Percentiles rank a stretch among this genome's conserved stretches.
Conservation (phyloP, 2,329 filamentous ascomycete genomes). For the Penicillium sp. region DNA sequence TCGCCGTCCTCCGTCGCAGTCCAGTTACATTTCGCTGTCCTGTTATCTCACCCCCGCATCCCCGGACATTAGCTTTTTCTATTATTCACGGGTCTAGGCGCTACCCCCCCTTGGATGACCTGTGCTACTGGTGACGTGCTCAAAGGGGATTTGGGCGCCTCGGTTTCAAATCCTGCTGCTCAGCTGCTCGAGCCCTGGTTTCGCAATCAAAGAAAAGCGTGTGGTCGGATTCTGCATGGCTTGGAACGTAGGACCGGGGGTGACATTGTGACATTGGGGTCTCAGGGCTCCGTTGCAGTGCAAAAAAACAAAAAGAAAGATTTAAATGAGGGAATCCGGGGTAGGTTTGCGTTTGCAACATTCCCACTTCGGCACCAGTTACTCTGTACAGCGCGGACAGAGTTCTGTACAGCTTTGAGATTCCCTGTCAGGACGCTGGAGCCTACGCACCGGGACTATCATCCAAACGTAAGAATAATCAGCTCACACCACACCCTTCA, state of each 20-base stretch:
- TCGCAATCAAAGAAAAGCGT: neutral
- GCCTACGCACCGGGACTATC: neutral
- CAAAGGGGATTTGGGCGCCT: neutral
- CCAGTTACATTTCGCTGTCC: neutral
- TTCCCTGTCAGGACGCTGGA: neutral
- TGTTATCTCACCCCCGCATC: neutral
- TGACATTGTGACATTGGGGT: constrained; percentile 4
- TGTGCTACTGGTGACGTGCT: neutral
- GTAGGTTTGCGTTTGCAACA: constrained; percentile 9
- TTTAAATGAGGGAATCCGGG: constrained; percentile 5
- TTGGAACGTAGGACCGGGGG: neutral
- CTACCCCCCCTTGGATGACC: neutral
- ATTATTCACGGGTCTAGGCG: constrained; percentile 4
- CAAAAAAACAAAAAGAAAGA: neutral
- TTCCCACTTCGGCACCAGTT: constrained; percentile 3
- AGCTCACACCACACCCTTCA: neutral
- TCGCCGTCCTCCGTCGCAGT: neutral
- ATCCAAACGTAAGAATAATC: neutral
- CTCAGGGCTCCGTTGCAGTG: too few relatives aligned
- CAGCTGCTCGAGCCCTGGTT: neutral
- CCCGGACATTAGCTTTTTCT: neutral
- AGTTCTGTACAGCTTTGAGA: neutral
- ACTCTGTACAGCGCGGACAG: neutral
- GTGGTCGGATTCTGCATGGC: too few relatives aligned
- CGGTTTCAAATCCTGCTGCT: neutral